These are phyloP conservation scores for Fusarium coicis DNA, from an alignment of 2,329 filamentous ascomycete species.

Conservation along the genomic window DNA sequence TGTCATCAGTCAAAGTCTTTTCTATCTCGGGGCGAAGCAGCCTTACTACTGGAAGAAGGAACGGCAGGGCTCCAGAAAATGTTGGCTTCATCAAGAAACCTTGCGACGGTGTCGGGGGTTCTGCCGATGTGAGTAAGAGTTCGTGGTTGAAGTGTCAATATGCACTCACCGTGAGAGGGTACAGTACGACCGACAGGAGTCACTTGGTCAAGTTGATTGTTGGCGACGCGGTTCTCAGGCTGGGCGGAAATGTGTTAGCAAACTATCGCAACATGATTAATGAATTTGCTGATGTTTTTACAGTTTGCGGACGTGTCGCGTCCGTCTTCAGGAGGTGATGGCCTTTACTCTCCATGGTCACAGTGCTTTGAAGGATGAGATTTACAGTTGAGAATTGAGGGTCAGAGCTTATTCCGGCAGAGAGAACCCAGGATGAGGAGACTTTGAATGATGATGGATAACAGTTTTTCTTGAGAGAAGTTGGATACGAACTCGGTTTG, in stretches of 20 bases:
- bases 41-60: not conserved
- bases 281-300: not conserved
- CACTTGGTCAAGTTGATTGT: not conserved
- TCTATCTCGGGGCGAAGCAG: accelerated
- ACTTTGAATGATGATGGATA: too few species aligned
- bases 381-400: too few species aligned
- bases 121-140: not conserved
- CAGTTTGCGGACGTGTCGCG: not conserved
- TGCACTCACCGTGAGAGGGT: not conserved
- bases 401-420: too few species aligned
- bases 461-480: not conserved
- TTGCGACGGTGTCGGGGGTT: not conserved
- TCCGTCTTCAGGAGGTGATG: not conserved
- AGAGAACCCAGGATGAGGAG: too few species aligned
- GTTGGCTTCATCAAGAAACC: not conserved
- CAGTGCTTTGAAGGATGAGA: too few species aligned
- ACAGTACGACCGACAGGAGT: not conserved
- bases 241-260: not conserved
- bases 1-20: not conserved
- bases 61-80: not conserved
- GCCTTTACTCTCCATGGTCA: not conserved
- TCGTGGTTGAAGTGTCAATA: not conserved
- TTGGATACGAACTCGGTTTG: not conserved
- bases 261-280: not conserved
- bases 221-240: not conserved